These are phyloP conservation scores for Crassisporium funariophilum DNA, from an alignment of 768 basidiomycete species.

Conservation along the genomic window DNA sequence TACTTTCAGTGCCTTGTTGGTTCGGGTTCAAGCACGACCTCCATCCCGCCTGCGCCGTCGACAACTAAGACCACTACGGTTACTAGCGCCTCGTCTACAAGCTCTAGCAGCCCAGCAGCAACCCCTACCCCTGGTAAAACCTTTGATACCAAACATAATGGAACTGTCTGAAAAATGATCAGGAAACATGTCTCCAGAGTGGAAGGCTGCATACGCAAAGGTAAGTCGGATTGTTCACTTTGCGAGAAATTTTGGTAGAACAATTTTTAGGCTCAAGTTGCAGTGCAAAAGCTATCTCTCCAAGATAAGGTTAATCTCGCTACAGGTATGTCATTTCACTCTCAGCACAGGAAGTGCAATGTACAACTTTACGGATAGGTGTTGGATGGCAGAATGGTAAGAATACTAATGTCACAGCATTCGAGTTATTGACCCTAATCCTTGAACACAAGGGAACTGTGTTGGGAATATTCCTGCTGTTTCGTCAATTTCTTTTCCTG, in stretches of 20 bases:
- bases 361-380: no score
- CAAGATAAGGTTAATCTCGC: slow-evolving; percentile 60
- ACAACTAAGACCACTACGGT: slow-evolving; percentile 25
- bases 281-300: slow-evolving; percentile 51
- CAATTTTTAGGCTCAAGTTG: slow-evolving; percentile 42
- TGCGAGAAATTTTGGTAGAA: background rate
- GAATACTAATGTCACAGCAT: background rate
- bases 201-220: slow-evolving; percentile 56
- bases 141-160: background rate
- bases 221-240: slow-evolving; percentile 24
- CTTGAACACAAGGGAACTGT: slow-evolving; percentile 35
- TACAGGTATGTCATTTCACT: slow-evolving; percentile 39
- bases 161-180: background rate
- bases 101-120: slow-evolving; percentile 18
- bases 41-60: slow-evolving; percentile 21
- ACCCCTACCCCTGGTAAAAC: slow-evolving; percentile 23
- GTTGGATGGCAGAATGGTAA: slow-evolving; percentile 48
- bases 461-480: slow-evolving; percentile 54
- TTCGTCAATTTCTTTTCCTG: slow-evolving; percentile 48
- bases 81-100: slow-evolving; percentile 27
- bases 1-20: slow-evolving; percentile 55
- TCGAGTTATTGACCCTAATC: no score
- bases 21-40: slow-evolving; percentile 26
- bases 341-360: no score
- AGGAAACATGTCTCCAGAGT: slow-evolving; percentile 51